These are phyloP conservation scores for Fusarium newnesense DNA, from an alignment of 2,329 filamentous ascomycete genomes.

Conservation along the genomic window DNA sequence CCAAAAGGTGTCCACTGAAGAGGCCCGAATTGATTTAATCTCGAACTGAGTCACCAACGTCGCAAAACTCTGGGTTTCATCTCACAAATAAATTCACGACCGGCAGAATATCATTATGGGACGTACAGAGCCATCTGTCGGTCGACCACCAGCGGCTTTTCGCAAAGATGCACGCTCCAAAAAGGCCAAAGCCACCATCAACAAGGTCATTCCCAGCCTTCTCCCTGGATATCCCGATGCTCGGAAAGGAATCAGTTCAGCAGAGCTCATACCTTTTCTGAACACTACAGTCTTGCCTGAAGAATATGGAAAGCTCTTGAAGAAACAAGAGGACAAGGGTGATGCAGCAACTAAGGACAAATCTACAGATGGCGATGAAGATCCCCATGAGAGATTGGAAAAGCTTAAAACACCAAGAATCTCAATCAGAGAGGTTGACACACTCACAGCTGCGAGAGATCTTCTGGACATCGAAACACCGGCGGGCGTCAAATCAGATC, in stretches of 20 bases:
- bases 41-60: not conserved
- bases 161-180: constrained; percentile 60
- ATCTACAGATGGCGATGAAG: constrained; percentile 39
- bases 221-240: constrained; percentile 64
- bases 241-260: constrained; percentile 61
- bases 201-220: constrained; percentile 67
- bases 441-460: constrained; percentile 60
- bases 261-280: constrained; percentile 53
- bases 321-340: constrained; percentile 38
- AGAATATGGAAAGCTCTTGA: fast-evolving
- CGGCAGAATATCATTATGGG: constrained; percentile 24
- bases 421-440: constrained; percentile 61
- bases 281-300: fast-evolving
- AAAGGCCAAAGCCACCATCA: constrained; percentile 65
- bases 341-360: not conserved
- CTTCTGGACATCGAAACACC: constrained; percentile 15
- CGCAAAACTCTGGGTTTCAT: not conserved
- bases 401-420: constrained; percentile 48
- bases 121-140: constrained; percentile 39
- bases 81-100: too few species aligned
- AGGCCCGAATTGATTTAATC: not conserved
- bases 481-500: not conserved
- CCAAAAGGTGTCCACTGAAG: not conserved
- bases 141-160: constrained; percentile 38
- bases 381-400: not conserved